These are phyloP conservation scores for Cercis canadensis DNA, from an alignment of 306 rosid species.

Conservation along the genomic window DNA sequence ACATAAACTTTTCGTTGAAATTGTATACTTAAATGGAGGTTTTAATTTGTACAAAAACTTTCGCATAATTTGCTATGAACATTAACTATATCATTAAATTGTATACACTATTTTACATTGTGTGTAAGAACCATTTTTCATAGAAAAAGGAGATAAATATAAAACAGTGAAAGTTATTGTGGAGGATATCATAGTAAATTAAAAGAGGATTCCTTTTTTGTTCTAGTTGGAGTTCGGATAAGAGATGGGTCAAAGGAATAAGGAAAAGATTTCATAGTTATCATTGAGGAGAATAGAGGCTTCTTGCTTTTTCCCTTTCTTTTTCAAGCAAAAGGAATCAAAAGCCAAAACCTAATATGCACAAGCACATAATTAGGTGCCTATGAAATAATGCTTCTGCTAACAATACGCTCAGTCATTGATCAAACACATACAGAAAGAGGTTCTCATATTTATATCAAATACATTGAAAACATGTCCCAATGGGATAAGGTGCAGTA, in stretches of 20 bases:
- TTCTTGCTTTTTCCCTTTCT: slow-evolving; percentile 39
- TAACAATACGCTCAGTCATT: slow-evolving; percentile 1
- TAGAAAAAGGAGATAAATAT: no score
- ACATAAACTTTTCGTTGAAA: no score
- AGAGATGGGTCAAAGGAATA: slow-evolving; percentile 42
- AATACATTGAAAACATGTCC: background rate
- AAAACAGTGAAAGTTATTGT: slow-evolving; percentile 20
- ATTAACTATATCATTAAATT: no score
- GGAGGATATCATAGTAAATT: slow-evolving; percentile 15
- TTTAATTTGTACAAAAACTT: no score
- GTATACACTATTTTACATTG: no score
- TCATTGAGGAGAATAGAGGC: slow-evolving; percentile 41
- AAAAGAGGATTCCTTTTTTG: slow-evolving; percentile 39
- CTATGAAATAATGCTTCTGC: slow-evolving; percentile 15
- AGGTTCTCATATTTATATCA: no score
- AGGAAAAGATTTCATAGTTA: slow-evolving; percentile 39
- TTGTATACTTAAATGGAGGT: no score
- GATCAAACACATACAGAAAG: no score
- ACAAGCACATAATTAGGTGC: slow-evolving; percentile 27
- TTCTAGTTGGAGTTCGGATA: slow-evolving; percentile 39
- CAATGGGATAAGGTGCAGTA: slow-evolving; percentile 28
- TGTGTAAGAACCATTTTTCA: no score
- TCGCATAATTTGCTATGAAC: no score
- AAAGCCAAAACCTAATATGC: slow-evolving; percentile 20
- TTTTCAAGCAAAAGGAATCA: slow-evolving; percentile 39